phyloP scores from a whole-genome alignment of 164 flowering plant genomes.

The Santalum album region DNA sequence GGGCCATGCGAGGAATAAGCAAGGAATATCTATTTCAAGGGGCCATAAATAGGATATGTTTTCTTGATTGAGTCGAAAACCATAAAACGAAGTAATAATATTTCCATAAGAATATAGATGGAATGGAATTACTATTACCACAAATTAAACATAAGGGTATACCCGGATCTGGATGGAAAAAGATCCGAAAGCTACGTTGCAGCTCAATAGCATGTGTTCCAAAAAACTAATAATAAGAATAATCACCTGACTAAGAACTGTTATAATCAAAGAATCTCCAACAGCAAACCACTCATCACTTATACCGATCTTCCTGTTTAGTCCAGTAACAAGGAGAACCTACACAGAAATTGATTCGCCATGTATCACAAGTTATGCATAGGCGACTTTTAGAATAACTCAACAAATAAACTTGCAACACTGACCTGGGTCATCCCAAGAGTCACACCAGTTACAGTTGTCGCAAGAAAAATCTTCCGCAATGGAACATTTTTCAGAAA shows the following conservation, averaged over 20 bases:
- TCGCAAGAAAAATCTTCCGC: constrained; percentile 69
- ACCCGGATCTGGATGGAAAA: no score
- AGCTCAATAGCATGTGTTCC: no score
- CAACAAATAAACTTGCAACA: not conserved
- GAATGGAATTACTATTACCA: no score
- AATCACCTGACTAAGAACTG: constrained; percentile 84
- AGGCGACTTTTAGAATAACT: not conserved
- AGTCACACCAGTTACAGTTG: constrained; percentile 65
- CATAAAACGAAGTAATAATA: no score
- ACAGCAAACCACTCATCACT: constrained; percentile 98
- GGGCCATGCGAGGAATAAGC: no score
- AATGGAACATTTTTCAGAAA: constrained; percentile 77
- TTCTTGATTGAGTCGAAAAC: no score
- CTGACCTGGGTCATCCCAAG: constrained; percentile 96
- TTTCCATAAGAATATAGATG: no score
- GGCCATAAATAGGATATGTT: no score
- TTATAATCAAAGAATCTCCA: constrained; percentile 86
- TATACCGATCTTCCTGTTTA: constrained; percentile 78
- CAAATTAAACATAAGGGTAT: no score
- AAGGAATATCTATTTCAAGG: no score
- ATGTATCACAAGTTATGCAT: not conserved
- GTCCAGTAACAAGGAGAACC: constrained; percentile 86
- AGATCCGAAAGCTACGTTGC: no score
- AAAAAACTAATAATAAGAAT: not conserved
- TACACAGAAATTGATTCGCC: constrained; percentile 11